Evolutionary conservation across 2,329 filamentous ascomycete genomes (phyloP), one percentile per base, ranked within the genome.

Genomic region (Westerdykella aurantiaca): DNA sequence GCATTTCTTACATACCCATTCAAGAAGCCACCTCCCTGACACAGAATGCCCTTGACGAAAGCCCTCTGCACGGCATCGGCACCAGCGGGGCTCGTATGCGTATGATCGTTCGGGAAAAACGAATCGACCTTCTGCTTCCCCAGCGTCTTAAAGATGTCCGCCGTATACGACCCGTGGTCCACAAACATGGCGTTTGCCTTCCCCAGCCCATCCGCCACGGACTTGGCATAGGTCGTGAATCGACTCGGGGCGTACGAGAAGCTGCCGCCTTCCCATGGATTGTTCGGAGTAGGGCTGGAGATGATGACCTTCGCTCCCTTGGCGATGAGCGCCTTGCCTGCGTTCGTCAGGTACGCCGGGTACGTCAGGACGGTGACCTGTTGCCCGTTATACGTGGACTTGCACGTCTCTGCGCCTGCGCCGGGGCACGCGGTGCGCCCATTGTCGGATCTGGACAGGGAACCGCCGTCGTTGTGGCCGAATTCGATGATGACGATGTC

Each of bases 401-500:
- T 58, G 62, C 79, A 82, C 1, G 72, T 77, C 57, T 83, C 72
- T 6, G 59, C 58, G 12, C 77, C 78, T 0, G 71, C 66, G 2
- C 79, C 79, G 2, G 68, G 59, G 45, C 82, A 86, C 52, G 78
- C 80, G 1, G 75, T 77, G 12, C 81, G 74, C 1, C 77, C 77
- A 52, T 85, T 84, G 61, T 86, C 82, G 1, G 58, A 64, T 1
- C 61, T 63, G 2, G 60, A 66, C 2, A 81, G 67, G 0, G 74
- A 74, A 1, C 82, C 81, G 17, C 81, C 83, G 52, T 86, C 83
- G 54, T 87, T 87, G 69, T 86, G 83, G 0, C 83, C 83, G 55
- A 86, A 85, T 55, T 86, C 82, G 42, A 86, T 84, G 42, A 86
- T 71, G 1, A 85, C 81, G 63, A 79, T 82, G 63, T 86, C 83